phyloP scores from a whole-genome alignment of 1,284 basidiomycete species.

The Porogramme epimiltina region DNA sequence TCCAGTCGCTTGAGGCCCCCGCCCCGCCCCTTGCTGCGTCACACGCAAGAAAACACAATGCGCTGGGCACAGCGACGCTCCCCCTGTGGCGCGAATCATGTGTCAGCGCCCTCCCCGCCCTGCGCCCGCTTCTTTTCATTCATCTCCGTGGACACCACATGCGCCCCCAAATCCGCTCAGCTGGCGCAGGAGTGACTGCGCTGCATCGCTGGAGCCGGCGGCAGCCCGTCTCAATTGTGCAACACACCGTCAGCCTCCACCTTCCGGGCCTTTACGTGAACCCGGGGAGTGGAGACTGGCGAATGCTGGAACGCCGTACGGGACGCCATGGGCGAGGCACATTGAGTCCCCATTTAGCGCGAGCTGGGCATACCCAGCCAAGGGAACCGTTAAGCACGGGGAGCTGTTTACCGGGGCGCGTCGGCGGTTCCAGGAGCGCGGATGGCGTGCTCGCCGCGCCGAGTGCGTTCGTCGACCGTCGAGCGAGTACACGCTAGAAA shows the following conservation, averaged over 20 bases:
- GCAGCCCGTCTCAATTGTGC: neutral
- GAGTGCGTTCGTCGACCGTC: too few species aligned
- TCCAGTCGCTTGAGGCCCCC: too few species aligned
- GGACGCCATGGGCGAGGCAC: too few species aligned
- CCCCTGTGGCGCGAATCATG: neutral
- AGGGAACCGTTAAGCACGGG: neutral
- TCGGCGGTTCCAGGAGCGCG: neutral
- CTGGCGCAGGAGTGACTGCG: neutral
- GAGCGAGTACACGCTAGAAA: too few species aligned
- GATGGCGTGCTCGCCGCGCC: neutral
- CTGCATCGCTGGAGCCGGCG: neutral
- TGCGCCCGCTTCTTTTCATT: neutral
- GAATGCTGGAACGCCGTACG: neutral
- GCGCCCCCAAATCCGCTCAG: too few species aligned
- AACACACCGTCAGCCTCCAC: neutral
- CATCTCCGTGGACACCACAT: neutral
- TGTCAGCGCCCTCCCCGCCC: neutral
- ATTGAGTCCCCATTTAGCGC: neutral
- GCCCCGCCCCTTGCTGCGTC: too few species aligned
- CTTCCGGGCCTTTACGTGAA: neutral
- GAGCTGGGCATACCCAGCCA: neutral
- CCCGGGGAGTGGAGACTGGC: neutral
- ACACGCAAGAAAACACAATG: too few species aligned
- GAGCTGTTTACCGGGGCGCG: neutral
- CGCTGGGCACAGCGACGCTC: too few species aligned